Percentiles rank a stretch among this genome's conserved stretches.
Evolutionary conservation across 2,329 filamentous ascomycete species (phyloP).

Genomic region (Bipolaris oryzae): DNA sequence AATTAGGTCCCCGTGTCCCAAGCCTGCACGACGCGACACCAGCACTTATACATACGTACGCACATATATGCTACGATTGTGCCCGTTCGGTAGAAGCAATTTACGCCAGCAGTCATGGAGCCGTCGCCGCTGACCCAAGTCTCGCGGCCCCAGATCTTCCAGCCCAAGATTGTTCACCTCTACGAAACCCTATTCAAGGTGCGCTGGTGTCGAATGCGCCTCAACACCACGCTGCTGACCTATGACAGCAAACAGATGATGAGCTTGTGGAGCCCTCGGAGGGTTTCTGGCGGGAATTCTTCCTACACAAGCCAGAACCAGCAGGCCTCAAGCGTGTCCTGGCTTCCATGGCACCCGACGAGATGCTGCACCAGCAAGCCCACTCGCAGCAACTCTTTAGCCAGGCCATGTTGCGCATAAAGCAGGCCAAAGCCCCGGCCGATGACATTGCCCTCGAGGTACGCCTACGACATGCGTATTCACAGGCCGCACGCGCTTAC

Average conservation of each 20-base stretch:
- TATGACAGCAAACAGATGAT: slow-evolving; percentile 52
- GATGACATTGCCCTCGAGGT: slow-evolving; percentile 88
- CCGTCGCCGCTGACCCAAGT: slow-evolving; percentile 92
- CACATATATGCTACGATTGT: too few species aligned
- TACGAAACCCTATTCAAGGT: slow-evolving; percentile 81
- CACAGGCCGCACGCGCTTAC: slow-evolving; percentile 49
- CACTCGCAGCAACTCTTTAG: slow-evolving; percentile 80
- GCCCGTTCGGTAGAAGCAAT: not conserved
- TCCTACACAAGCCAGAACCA: slow-evolving; percentile 82
- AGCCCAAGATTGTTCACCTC: slow-evolving; percentile 90
- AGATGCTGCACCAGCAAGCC: slow-evolving; percentile 74
- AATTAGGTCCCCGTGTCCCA: not conserved
- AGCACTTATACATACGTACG: not conserved
- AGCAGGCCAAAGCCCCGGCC: slow-evolving; percentile 63
- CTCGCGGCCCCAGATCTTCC: slow-evolving; percentile 84
- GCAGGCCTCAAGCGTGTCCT: slow-evolving; percentile 71
- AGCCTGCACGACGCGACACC: slow-evolving; percentile 7
- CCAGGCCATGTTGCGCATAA: slow-evolving; percentile 72
- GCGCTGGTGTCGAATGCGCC: slow-evolving; percentile 13
- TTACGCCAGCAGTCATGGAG: slow-evolving; percentile 65
- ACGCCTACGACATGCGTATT: slow-evolving; percentile 43
- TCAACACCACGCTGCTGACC: slow-evolving; percentile 14
- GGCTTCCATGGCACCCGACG: slow-evolving; percentile 71
- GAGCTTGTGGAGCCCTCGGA: slow-evolving; percentile 75
- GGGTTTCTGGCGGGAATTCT: slow-evolving; percentile 96